These are phyloP conservation scores for Chenopodium suecicum DNA, from an alignment of 148 eudicot genomes.

Conservation along the genomic window DNA sequence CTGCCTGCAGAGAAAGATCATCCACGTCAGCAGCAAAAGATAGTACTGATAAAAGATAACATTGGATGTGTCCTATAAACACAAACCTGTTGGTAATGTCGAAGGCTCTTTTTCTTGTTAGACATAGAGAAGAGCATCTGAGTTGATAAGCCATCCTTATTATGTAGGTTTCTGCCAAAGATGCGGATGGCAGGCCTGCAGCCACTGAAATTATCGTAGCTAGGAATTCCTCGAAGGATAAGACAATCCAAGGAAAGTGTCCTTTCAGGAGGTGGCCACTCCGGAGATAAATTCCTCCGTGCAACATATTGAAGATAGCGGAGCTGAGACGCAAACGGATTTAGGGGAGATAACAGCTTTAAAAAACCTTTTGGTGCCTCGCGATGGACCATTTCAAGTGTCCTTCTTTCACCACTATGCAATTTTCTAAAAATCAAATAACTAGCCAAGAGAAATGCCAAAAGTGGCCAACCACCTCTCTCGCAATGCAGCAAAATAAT, in stretches of 20 bases:
- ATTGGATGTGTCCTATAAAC: background rate
- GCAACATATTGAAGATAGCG: slow-evolving; percentile 94
- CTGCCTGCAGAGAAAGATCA: slow-evolving; percentile 61
- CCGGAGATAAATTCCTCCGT: slow-evolving; percentile 81
- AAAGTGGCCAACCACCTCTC: slow-evolving; percentile 98
- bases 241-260: slow-evolving; percentile 93
- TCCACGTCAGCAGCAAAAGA: slow-evolving; percentile 18
- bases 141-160: slow-evolving; percentile 78
- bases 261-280: slow-evolving; percentile 96
- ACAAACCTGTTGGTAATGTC: slow-evolving; percentile 79
- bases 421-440: slow-evolving; percentile 79
- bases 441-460: slow-evolving; percentile 85
- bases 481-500: slow-evolving; percentile 94
- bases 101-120: slow-evolving; percentile 75
- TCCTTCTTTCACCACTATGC: slow-evolving; percentile 75
- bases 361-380: slow-evolving; percentile 95
- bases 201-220: slow-evolving; percentile 73
- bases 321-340: slow-evolving; percentile 95
- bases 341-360: slow-evolving; percentile 78
- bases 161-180: slow-evolving; percentile 85
- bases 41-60: slow-evolving; percentile 5
- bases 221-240: slow-evolving; percentile 84
- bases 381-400: slow-evolving; percentile 92
- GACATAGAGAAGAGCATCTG: slow-evolving; percentile 90
- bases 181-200: slow-evolving; percentile 92